Percentiles rank a stretch among this genome's conserved stretches.
These are phyloP conservation scores for Bruguiera sexangula DNA, from an alignment of 345 rosid species.

Conservation along the genomic window DNA sequence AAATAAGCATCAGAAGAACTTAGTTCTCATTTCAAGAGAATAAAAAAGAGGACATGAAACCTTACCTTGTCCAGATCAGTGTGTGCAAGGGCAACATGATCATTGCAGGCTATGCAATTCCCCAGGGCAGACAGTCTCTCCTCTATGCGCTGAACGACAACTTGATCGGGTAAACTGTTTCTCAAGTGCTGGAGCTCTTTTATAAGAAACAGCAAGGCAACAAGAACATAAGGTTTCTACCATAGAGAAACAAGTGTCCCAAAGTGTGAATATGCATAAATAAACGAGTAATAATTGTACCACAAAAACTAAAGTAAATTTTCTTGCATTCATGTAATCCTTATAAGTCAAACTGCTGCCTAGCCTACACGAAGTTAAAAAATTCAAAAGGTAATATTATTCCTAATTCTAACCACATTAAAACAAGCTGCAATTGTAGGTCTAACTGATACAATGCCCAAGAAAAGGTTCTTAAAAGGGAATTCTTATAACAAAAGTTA, in stretches of 20 bases:
- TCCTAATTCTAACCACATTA: too few species aligned
- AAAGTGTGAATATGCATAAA: too few species aligned
- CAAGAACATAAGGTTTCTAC: not conserved
- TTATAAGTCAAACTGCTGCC: too few species aligned
- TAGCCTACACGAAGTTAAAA: too few species aligned
- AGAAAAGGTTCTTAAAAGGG: too few species aligned
- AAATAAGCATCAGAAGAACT: not conserved
- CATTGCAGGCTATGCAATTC: conserved; percentile 93
- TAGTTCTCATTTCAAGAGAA: not conserved
- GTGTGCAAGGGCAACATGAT: conserved; percentile 92
- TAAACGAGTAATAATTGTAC: too few species aligned
- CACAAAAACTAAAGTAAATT: too few species aligned
- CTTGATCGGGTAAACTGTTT: conserved; percentile 87
- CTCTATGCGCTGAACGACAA: conserved; percentile 87
- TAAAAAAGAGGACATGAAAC: not conserved
- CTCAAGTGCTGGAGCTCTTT: conserved; percentile 92
- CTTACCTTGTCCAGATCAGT: conserved; percentile 78
- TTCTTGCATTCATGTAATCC: too few species aligned
- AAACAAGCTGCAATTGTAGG: too few species aligned
- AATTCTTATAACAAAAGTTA: too few species aligned
- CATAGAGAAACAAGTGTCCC: not conserved
- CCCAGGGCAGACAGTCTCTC: conserved; percentile 94
- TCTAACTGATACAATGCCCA: too few species aligned
- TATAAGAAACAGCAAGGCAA: conserved; percentile 7
- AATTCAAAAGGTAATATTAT: too few species aligned